Conservation (phyloP, 192 early-diverging fungal genomes). For the Backusella mclennaniae region DNA sequence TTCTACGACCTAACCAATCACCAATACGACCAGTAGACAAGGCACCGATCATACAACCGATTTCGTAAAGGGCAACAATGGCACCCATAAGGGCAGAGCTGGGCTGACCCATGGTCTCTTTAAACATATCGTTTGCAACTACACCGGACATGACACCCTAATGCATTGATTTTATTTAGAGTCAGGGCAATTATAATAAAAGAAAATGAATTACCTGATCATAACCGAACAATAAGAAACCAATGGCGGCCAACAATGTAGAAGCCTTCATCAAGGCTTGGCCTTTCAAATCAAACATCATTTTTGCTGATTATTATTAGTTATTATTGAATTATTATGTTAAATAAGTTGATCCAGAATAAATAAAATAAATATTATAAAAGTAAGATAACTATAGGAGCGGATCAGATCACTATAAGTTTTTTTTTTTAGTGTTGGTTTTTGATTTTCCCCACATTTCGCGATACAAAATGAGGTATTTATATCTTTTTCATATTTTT, state of each 20-base stretch:
- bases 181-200: neutral
- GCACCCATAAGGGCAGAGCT: slow-evolving; percentile 46
- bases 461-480: neutral
- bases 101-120: slow-evolving; percentile 12
- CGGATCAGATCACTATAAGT: slow-evolving; percentile 6
- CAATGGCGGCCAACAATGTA: slow-evolving; percentile 32
- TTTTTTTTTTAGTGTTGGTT: neutral
- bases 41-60: slow-evolving; percentile 32
- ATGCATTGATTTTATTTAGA: neutral
- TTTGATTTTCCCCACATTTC: slow-evolving; percentile 4
- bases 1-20: slow-evolving; percentile 48
- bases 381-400: neutral
- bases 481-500: slow-evolving; percentile 2
- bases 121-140: slow-evolving; percentile 15
- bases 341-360: slow-evolving; percentile 1
- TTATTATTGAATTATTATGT: neutral
- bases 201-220: slow-evolving; percentile 13
- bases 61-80: slow-evolving; percentile 38
- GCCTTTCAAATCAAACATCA: slow-evolving; percentile 17
- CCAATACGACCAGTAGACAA: slow-evolving; percentile 44
- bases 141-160: slow-evolving; percentile 31
- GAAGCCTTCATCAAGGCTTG: slow-evolving; percentile 56
- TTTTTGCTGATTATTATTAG: neutral
- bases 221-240: slow-evolving; percentile 33
- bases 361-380: neutral